phyloP scores from a whole-genome alignment of 2,329 filamentous ascomycete species.

The Colletotrichum australisinense region DNA sequence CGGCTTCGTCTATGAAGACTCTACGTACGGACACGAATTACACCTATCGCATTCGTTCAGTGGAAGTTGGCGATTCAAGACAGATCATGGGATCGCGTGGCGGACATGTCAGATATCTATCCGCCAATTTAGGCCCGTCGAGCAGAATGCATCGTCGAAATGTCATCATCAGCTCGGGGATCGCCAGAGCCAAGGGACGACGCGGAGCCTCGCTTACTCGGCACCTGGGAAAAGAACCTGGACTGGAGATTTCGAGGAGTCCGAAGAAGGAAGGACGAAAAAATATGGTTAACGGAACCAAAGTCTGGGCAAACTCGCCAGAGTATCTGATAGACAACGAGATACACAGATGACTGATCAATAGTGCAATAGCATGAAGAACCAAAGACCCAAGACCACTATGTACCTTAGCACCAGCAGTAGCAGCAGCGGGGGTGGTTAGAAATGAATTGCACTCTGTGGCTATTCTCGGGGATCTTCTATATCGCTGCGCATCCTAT shows the following conservation, averaged over 20 bases:
- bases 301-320: constrained; percentile 8
- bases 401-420: background rate
- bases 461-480: constrained; percentile 19
- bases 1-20: background rate
- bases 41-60: background rate
- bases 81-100: background rate
- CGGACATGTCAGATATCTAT: background rate
- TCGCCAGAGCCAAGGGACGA: constrained; percentile 6
- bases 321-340: constrained; percentile 18
- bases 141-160: background rate
- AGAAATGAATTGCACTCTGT: constrained; percentile 19
- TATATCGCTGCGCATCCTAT: constrained; percentile 21
- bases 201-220: background rate
- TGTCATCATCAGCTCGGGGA: background rate
- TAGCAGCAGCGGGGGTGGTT: background rate
- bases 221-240: background rate
- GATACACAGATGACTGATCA: background rate
- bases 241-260: background rate
- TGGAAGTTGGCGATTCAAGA: background rate
- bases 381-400: background rate
- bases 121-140: background rate
- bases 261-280: background rate
- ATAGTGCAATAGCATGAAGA: background rate
- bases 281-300: background rate
- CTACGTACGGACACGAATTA: background rate